Conservation (phyloP, 306 rosid genomes). For the Malus fusca region DNA sequence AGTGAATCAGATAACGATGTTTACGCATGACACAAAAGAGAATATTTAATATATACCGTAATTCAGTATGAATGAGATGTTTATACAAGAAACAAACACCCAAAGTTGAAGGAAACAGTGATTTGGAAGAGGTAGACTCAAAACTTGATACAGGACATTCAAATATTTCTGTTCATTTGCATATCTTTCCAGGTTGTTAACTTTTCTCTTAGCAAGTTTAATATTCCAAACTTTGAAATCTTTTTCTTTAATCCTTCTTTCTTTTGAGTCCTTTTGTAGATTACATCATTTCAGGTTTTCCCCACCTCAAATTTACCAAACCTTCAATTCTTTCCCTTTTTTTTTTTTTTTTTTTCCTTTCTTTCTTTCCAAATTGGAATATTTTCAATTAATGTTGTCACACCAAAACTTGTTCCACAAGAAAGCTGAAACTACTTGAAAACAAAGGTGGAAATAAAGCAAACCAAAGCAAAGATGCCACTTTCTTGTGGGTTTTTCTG, state of each 20-base stretch:
- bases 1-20: background rate
- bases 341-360: too few relatives aligned
- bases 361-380: background rate
- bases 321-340: background rate
- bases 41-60: background rate
- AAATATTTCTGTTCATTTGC: background rate
- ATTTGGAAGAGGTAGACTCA: background rate
- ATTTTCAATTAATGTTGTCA: slow-evolving; percentile 9
- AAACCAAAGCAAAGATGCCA: slow-evolving; percentile 19
- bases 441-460: slow-evolving; percentile 28
- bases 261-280: background rate
- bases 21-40: slow-evolving; percentile 1
- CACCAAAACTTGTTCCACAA: slow-evolving; percentile 34
- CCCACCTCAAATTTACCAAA: background rate
- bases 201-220: slow-evolving; percentile 6
- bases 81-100: background rate
- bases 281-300: slow-evolving; percentile 3
- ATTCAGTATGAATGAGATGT: background rate
- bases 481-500: slow-evolving; percentile 35
- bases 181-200: slow-evolving; percentile 4
- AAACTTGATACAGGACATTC: background rate
- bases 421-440: slow-evolving; percentile 45
- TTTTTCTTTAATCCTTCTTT: background rate
- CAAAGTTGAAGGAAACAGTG: background rate
- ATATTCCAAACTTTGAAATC: slow-evolving; percentile 4